Evolutionary conservation across 2,329 filamentous ascomycete genomes (phyloP), one percentile per base, ranked within the genome.

Genomic region (Lasiodiplodia sp.): DNA sequence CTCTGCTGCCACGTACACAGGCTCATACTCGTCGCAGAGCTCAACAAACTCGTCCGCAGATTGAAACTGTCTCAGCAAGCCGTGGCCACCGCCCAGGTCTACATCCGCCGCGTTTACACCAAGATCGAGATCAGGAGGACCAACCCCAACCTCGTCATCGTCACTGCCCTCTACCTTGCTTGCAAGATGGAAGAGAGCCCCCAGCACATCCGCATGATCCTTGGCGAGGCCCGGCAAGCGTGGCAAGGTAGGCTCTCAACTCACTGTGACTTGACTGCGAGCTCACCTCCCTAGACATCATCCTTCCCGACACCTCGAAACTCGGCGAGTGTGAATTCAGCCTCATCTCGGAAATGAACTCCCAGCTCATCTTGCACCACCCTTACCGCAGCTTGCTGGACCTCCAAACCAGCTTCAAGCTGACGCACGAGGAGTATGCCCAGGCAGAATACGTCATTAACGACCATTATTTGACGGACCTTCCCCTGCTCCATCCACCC

Each of bases 151-250:
- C 89, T 98, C 44, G 89, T 98, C 69, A 87, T 97, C 72, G 91
- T 94, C n/a, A 98, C 96, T 1, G 92, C 95, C 5, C 87, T 98
- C 70, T 99, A 99, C 79, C 85, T 99, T 44, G 94, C 96, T 23
- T 97, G 94, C 83, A 99, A 99, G 82, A 97, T 97, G 89, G 96
- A 99, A 79, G 96, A 99, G 80, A 94, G 91, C 63, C 96, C 96
- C 2, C 95, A 98, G 79, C 96, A 99, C 79, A 98, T 99, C 75
- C 89, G 96, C 37, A 87, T 97, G 71, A 91, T 99, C 69, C 90
- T 96, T 12, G 91, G 89, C 57, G 96, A 99, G 79, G 93, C 94
- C 3, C 90, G 93, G 40, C 88, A 91, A 69, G 86, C 96, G 69
- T 97, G 93, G 93, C 66, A 68, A 68, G 66, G 66, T n/a, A 38